Percentiles rank a stretch among this genome's conserved stretches.
phyloP scores from a whole-genome alignment of 352 stramenopile genomes.

The Pythium vanterpoolii region DNA sequence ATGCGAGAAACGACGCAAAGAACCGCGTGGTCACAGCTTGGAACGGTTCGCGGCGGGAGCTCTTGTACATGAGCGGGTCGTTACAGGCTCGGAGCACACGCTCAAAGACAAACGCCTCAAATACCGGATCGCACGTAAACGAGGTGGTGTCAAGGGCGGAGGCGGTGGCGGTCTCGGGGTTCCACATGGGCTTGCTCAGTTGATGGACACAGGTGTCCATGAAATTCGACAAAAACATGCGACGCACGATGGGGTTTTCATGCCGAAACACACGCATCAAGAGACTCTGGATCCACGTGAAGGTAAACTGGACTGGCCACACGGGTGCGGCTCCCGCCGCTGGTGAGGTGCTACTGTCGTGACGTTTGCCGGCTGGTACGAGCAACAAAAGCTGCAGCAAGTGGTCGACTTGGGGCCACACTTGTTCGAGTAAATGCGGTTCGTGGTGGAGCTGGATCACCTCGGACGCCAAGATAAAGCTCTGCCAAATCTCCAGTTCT shows the following conservation, averaged over 20 bases:
- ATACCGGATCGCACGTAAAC: slow-evolving; percentile 40
- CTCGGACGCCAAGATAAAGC: slow-evolving; percentile 69
- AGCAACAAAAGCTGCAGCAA: slow-evolving; percentile 34
- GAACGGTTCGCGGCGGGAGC: slow-evolving; percentile 25
- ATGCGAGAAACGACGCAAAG: slow-evolving; percentile 15
- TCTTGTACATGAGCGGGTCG: slow-evolving; percentile 77
- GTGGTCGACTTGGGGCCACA: slow-evolving; percentile 68
- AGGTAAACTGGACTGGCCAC: slow-evolving; percentile 65
- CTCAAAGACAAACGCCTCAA: slow-evolving; percentile 53
- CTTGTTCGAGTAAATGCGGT: slow-evolving; percentile 78
- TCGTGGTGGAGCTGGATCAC: slow-evolving; percentile 85
- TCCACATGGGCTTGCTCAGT: slow-evolving; percentile 9
- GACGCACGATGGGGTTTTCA: slow-evolving; percentile 74
- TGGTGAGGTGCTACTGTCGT: background rate
- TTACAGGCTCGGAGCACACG: slow-evolving; percentile 54
- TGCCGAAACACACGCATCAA: slow-evolving; percentile 68
- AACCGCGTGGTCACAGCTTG: slow-evolving; percentile 24
- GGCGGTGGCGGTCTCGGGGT: background rate
- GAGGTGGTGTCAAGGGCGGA: slow-evolving; percentile 10
- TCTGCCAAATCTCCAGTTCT: slow-evolving; percentile 49
- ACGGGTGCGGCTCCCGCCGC: background rate
- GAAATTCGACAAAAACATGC: slow-evolving; percentile 68
- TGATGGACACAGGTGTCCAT: slow-evolving; percentile 35
- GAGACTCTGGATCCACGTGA: slow-evolving; percentile 75
- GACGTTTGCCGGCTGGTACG: background rate